These are phyloP conservation scores for Trichophyton simii DNA, from an alignment of 2,329 filamentous ascomycete genomes.

Conservation along the genomic window DNA sequence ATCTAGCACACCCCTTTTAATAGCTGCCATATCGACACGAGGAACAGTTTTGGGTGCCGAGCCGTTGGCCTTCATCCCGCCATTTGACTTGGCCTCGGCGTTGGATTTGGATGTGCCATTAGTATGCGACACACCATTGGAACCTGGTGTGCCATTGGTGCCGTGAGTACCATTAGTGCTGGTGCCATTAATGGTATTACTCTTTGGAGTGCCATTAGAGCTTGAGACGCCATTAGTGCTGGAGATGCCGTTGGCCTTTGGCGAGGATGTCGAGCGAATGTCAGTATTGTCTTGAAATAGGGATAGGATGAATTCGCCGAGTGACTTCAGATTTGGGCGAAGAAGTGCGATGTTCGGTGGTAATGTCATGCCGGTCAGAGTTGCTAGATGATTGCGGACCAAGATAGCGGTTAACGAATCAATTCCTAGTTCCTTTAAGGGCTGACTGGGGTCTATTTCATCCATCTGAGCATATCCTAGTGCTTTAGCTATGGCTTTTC, in stretches of 20 bases:
- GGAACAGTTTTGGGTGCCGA: background rate
- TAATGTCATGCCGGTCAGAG: background rate
- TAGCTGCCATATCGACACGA: background rate
- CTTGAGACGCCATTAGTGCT: background rate
- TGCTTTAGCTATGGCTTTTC: background rate
- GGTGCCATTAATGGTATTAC: no score
- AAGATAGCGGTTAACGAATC: background rate
- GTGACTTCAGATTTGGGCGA: background rate
- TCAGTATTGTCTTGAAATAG: background rate
- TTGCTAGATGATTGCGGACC: slow-evolving; percentile 1
- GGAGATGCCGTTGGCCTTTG: background rate
- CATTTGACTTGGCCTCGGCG: background rate
- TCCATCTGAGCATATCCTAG: background rate
- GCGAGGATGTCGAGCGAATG: background rate
- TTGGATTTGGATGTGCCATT: background rate
- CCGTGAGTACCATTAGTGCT: background rate
- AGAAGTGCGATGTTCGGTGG: background rate
- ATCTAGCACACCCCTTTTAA: background rate
- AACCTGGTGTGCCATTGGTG: background rate
- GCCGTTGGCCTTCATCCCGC: background rate
- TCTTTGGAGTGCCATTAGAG: background rate
- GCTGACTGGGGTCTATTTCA: background rate
- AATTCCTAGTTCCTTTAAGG: background rate
- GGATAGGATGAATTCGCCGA: background rate
- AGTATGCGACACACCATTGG: background rate